Conservation (phyloP, 495 filamentous ascomycete species). For the Trichoderma gamsii region DNA sequence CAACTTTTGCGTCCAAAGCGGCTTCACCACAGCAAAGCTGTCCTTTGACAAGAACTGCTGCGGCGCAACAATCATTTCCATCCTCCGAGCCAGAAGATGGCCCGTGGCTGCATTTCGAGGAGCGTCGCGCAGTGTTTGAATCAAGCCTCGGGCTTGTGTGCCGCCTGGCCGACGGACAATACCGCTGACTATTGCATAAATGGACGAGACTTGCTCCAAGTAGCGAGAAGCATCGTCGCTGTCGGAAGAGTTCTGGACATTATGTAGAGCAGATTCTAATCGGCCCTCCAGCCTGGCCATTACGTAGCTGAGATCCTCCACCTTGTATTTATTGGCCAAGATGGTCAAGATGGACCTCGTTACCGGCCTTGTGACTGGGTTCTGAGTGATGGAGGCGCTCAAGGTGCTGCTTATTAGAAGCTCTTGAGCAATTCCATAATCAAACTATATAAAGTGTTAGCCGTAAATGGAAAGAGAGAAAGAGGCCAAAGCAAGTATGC, state of each 20-base stretch:
- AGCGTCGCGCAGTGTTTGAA: constrained; percentile 18
- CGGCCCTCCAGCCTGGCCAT: constrained; percentile 24
- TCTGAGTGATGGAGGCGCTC: not conserved
- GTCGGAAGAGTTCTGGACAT: constrained; percentile 16
- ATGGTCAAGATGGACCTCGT: constrained; percentile 27
- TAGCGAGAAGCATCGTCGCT: not conserved
- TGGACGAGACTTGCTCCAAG: constrained; percentile 18
- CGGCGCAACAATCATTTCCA: constrained; percentile 31
- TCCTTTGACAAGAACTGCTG: constrained; percentile 29
- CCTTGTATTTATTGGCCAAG: constrained; percentile 34
- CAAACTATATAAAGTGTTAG: constrained; percentile 19
- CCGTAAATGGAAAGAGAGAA: not conserved
- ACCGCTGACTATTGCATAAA: constrained; percentile 9
- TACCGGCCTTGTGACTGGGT: constrained; percentile 13
- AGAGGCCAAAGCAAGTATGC: not conserved
- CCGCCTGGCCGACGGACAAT: constrained; percentile 13
- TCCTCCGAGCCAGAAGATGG: constrained; percentile 25
- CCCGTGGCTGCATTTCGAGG: constrained; percentile 22
- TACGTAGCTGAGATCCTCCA: constrained; percentile 22
- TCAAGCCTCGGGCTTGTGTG: not conserved
- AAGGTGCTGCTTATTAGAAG: constrained; percentile 8
- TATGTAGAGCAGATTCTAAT: constrained; percentile 11
- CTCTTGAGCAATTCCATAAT: constrained; percentile 16
- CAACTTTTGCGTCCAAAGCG: constrained; percentile 14
- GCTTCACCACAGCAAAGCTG: constrained; percentile 27